These are phyloP conservation scores for Rutstroemia sp. DNA, from an alignment of 2,329 filamentous ascomycete species.

Conservation along the genomic window DNA sequence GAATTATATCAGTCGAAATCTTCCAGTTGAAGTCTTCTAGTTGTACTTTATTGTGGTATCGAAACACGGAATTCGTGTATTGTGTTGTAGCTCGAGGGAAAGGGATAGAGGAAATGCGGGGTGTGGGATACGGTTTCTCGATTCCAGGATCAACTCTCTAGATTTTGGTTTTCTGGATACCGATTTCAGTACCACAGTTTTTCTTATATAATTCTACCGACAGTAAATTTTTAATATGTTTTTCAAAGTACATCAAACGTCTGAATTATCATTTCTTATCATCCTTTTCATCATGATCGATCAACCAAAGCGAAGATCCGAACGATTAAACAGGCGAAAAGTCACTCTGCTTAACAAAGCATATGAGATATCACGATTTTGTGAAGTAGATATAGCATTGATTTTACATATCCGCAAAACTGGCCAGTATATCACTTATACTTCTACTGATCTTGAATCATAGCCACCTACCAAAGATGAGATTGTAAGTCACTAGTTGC, in stretches of 20 bases:
- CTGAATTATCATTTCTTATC: too few species aligned
- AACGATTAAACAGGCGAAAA: background rate
- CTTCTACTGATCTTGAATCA: background rate
- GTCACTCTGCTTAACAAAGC: background rate
- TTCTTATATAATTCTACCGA: background rate
- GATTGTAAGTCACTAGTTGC: background rate
- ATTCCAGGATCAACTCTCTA: background rate
- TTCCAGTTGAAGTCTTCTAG: background rate
- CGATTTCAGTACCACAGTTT: background rate
- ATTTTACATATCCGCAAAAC: background rate
- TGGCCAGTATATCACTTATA: background rate
- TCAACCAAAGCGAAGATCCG: background rate
- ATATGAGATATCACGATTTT: background rate
- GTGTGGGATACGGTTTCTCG: too few species aligned
- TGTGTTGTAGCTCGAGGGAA: background rate
- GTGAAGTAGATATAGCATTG: background rate
- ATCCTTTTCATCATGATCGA: background rate
- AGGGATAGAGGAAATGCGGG: background rate
- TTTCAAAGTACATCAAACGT: background rate
- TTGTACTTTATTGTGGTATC: background rate
- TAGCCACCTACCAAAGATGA: background rate
- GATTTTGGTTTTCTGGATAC: background rate
- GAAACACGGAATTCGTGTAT: background rate
- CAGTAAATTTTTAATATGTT: background rate
- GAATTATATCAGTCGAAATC: background rate